These are phyloP conservation scores for Trichoderma cornu-damae DNA, from an alignment of 2,329 filamentous ascomycete genomes.

Conservation along the genomic window DNA sequence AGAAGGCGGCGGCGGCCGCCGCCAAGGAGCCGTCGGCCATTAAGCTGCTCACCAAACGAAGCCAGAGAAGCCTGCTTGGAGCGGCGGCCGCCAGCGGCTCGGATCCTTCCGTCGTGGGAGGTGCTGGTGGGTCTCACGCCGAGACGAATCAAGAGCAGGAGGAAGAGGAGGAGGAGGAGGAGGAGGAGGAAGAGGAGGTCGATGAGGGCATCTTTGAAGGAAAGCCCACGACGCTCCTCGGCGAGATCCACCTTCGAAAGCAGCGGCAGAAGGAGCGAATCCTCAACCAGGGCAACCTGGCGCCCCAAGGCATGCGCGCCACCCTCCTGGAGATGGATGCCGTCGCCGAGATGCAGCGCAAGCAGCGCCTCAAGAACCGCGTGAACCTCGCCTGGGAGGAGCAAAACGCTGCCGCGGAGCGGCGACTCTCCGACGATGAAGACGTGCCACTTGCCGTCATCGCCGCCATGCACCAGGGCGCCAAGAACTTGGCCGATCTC, in stretches of 20 bases:
- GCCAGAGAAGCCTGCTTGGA: constrained; percentile 28
- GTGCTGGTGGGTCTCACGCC: constrained; percentile 30
- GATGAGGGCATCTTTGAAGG: constrained; percentile 56
- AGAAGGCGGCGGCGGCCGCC: constrained; percentile 40
- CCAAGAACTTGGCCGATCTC: constrained; percentile 48
- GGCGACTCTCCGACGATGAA: constrained; percentile 60
- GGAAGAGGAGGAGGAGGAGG: constrained; percentile 38
- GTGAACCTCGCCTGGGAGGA: constrained; percentile 91
- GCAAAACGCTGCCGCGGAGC: constrained; percentile 42
- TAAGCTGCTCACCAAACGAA: constrained; percentile 42
- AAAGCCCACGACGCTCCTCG: constrained; percentile 81
- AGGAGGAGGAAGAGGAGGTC: constrained; percentile 43
- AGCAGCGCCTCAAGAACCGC: constrained; percentile 66
- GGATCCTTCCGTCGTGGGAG: constrained; percentile 17
- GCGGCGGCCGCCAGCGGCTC: constrained; percentile 27
- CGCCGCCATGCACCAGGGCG: constrained; percentile 54
- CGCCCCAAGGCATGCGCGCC: constrained; percentile 73
- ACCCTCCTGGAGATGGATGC: constrained; percentile 88
- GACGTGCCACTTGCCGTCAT: constrained; percentile 86
- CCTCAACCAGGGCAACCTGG: constrained; percentile 51
- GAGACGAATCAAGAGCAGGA: constrained; percentile 22
- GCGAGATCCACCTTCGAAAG: constrained; percentile 87
- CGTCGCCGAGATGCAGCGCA: constrained; percentile 77
- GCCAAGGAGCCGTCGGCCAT: constrained; percentile 47
- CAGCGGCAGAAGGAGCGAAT: constrained; percentile 79